Conservation (phyloP, 257 asterid species). For the Solanum sejunctum region DNA sequence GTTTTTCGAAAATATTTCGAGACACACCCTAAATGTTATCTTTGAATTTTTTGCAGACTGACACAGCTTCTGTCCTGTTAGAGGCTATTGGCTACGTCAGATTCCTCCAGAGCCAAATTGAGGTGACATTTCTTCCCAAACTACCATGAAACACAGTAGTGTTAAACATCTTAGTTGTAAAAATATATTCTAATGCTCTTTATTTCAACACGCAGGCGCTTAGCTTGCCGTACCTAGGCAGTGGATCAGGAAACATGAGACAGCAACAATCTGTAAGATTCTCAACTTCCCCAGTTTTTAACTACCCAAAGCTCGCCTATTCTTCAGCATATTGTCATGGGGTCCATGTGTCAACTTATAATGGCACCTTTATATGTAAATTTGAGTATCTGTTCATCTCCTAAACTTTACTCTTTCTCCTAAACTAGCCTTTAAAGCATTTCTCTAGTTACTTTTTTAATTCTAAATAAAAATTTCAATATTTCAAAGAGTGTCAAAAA, state of each 20-base stretch:
- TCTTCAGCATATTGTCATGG: no score
- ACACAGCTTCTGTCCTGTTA: constrained; percentile 81
- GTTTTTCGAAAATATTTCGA: not conserved
- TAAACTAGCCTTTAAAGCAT: not conserved
- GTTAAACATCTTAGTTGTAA: not conserved
- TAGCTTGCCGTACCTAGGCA: constrained; percentile 59
- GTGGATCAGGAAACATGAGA: constrained; percentile 28
- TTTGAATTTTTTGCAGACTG: constrained; percentile 49
- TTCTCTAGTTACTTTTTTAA: no score
- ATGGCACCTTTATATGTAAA: no score
- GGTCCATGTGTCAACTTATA: no score
- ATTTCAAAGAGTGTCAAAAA: no score
- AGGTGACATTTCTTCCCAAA: constrained; percentile 41
- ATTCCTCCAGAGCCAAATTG: constrained; percentile 82
- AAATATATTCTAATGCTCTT: not conserved
- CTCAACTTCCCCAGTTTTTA: not conserved
- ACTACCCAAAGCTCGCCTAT: not conserved
- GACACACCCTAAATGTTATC: not conserved
- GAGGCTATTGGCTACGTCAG: constrained; percentile 81
- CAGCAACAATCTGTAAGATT: constrained; percentile 34
- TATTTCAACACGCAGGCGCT: constrained; percentile 48
- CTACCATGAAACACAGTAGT: constrained; percentile 12
- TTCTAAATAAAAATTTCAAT: no score
- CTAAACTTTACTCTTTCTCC: not conserved
- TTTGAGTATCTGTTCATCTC: not conserved